Percentiles rank a stretch among this genome's conserved stretches.
These are phyloP conservation scores for Fusarium sp. DNA, from an alignment of 2,329 filamentous ascomycete genomes.

Conservation along the genomic window DNA sequence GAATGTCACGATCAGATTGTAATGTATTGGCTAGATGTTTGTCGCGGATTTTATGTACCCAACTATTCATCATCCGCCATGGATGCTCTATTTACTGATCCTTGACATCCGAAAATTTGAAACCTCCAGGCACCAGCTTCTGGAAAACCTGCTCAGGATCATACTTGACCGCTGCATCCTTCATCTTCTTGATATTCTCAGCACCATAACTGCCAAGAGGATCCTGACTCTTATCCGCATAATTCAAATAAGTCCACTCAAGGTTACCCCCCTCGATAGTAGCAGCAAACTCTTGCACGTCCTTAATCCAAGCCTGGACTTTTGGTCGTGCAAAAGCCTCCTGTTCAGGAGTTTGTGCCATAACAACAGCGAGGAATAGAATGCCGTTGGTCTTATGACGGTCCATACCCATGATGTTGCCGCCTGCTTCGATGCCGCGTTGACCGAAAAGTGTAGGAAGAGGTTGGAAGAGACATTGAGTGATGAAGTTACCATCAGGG, in stretches of 20 bases:
- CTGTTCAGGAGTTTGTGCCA: conserved; percentile 15
- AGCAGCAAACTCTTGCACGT: conserved; percentile 6
- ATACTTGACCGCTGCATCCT: conserved; percentile 28
- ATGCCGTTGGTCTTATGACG: conserved; percentile 19
- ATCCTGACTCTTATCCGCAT: conserved; percentile 32
- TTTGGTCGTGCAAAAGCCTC: conserved; percentile 13
- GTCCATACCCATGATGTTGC: conserved; percentile 26
- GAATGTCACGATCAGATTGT: too few species aligned
- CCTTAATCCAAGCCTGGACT: conserved; percentile 10
- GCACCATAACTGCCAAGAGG: conserved; percentile 33
- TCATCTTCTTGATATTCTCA: conserved; percentile 34
- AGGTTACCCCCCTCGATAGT: conserved; percentile 26
- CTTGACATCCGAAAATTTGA: conserved; percentile 35
- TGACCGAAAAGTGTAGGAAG: conserved; percentile 15
- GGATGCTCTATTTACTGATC: background rate
- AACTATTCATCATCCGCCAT: too few species aligned
- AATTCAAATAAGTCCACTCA: conserved; percentile 35
- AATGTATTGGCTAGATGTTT: too few species aligned
- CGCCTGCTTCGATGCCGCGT: conserved; percentile 18
- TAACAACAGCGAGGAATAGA: conserved; percentile 11
- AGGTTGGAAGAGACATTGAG: conserved; percentile 26
- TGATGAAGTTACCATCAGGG: conserved; percentile 20
- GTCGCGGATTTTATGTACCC: too few species aligned
- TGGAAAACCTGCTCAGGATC: conserved; percentile 44
- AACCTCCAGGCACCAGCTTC: conserved; percentile 27